Base-by-base conservation (phyloP, 2,329 filamentous ascomycete species). In the Aspergillus neotritici region DNA sequence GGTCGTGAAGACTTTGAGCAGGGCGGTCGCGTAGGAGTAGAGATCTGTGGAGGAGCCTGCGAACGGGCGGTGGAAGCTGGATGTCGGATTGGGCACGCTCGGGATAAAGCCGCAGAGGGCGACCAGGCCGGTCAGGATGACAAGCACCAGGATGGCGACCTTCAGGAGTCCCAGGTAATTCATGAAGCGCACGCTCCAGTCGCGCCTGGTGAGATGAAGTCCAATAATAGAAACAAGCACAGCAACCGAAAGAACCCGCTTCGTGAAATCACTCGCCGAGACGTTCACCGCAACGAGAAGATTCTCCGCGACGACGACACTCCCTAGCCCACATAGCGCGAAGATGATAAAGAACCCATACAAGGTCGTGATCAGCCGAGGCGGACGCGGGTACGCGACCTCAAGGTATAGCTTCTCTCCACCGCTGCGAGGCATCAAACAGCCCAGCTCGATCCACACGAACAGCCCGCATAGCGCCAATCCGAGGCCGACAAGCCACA, bases 1-100 rank as follows among this genome's bases (percentile, higher is more conserved):
- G 47, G 76, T 80, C 76, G 82, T 86, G 55, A 86, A 82, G 49
- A 86, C 81, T 53, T 84, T 86, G 70, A 84, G 85, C 0, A 86
- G 66, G 0, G 83, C 81, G 1, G 79, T 84, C n/a, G 84, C 80
- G 50, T 86, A 86, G 1, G 79, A 75, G 52, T 76, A 82, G 6
- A 78, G 77, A 1, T 78, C 83, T 4, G 52, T 51, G 0, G 55
- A 52, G 1, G 82, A 85, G 7, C 82, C 82, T 36, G 76, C 73
- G 49, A 86, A 86, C 8, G 80, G 76, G 46, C 82, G 73, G 50
- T 65, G 63, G 56, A 86, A 83, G 68, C 82, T 84, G 16, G 53
- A 47, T 57, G 80, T 64, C 5, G 79, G 78, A 56, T 79, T 78
- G 30, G 78, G 74, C 33, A 83, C 71, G 54, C 78, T 78, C 3